Base-by-base conservation (phyloP, 148 eudicot genomes). In the Gaultheria prostrata region DNA sequence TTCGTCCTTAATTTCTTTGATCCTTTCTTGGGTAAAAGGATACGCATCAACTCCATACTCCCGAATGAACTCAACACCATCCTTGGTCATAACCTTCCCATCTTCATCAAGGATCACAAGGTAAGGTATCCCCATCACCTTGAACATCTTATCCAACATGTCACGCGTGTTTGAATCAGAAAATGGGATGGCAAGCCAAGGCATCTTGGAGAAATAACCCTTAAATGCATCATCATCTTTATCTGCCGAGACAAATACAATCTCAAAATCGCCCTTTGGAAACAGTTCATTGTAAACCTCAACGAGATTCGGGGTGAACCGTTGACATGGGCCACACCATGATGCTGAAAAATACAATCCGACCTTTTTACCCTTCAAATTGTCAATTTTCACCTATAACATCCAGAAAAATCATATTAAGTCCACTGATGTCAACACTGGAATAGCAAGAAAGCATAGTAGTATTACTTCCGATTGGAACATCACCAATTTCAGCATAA, bases 1-100 rank as follows among this genome's bases (percentile, higher is more conserved):
- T 83, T 87, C 57, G 18, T 88, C 87, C 57, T 86, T 54, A 76
- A 89, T 88, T 86, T 88, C 93, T 0, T 61, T 56, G 46, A 84
- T 54, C 74, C 61, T 84, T 48, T 84, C 83, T 39, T 56, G 75
- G 72, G 71, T 79, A 43, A 84, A 84, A 53, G 86, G 86, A 56
- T 79, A 79, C 11, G 45, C 78, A 79, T 84, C 86, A 72, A 72
- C 83, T 45, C 83, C 86, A 57, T 80, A 73, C 3, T 80, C 79
- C 53, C 30, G 57, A 56, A 84, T 48, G 14, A 84, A 43, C 59
- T 74, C 43, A 46, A 84, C 86, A 28, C 83, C 86, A 18, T 80
- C 63, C 13, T 30, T 46, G 0, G 63, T 80, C 32, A 32, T 21
- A 57, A 80, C 86, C 61, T 80, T 84, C 71, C 86, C 86, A 72